Evolutionary conservation across 106 monocot species (phyloP).

Genomic region (Dendrobium officinale): DNA sequence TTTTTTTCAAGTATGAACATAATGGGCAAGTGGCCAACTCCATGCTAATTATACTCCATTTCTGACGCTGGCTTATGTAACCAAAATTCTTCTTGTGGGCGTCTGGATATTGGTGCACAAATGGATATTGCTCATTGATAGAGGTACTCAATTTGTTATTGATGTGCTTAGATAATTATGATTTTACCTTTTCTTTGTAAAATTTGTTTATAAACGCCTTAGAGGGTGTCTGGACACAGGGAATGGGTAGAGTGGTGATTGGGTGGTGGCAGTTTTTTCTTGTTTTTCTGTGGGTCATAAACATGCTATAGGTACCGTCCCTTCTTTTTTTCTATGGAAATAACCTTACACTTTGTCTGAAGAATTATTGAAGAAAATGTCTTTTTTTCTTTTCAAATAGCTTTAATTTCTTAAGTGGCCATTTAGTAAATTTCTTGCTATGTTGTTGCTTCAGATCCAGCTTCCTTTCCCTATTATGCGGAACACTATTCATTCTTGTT

Average conservation of each 20-base stretch:
- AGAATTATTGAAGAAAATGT: not conserved
- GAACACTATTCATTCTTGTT: not conserved
- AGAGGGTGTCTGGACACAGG: not conserved
- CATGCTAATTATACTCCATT: constrained; percentile 92
- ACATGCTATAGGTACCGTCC: no score
- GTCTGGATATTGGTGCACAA: constrained; percentile 91
- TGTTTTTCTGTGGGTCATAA: not conserved
- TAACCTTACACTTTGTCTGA: not conserved
- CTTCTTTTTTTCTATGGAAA: not conserved
- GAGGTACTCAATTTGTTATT: constrained; percentile 40
- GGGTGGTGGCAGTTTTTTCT: not conserved
- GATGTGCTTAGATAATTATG: not conserved
- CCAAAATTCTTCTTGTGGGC: constrained; percentile 99
- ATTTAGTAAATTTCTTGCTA: not conserved
- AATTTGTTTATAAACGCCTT: not conserved
- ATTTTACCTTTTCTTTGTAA: not conserved
- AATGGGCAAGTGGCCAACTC: constrained; percentile 77
- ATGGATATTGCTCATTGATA: constrained; percentile 99
- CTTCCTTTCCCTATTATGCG: not conserved
- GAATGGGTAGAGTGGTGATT: not conserved
- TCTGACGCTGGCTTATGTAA: constrained; percentile 80
- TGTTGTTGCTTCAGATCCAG: not conserved
- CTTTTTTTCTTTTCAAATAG: not conserved
- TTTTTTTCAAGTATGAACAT: constrained; percentile 69
- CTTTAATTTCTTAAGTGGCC: not conserved